Conservation (phyloP, 139 green algal genomes). For the Chlamydomonas sphaeroides region DNA sequence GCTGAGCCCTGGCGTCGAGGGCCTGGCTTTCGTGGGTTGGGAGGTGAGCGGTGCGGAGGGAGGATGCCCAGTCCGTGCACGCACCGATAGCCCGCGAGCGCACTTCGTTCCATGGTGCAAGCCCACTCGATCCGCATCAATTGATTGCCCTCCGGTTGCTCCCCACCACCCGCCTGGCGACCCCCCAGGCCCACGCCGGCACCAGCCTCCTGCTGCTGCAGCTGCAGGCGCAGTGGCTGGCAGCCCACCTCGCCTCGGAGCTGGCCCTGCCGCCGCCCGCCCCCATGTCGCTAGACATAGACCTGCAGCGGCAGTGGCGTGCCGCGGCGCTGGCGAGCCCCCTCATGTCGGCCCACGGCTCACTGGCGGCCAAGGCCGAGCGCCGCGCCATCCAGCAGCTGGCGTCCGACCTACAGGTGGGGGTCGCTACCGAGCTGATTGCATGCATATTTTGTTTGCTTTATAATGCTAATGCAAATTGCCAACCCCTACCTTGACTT, state of each 20-base stretch:
- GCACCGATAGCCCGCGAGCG: too few species aligned
- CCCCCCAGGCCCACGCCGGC: not conserved
- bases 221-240: conserved; percentile 36
- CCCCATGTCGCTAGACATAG: not conserved
- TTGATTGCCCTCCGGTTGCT: too few species aligned
- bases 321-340: not conserved
- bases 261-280: not conserved
- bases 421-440: too few species aligned
- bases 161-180: too few species aligned
- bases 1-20: conserved; percentile 8
- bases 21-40: conserved; percentile 18
- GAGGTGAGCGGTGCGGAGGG: too few species aligned
- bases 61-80: too few species aligned
- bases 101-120: too few species aligned
- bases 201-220: not conserved
- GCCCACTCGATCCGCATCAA: too few species aligned
- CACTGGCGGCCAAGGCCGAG: not conserved
- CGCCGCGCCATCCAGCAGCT: not conserved
- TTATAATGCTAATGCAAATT: too few species aligned
- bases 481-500: not conserved
- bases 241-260: not conserved
- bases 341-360: conserved; percentile 17
- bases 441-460: too few species aligned
- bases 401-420: conserved; percentile 7
- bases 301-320: not conserved